Conservation (phyloP, 2,329 filamentous ascomycete species). For the Penicillium sp. region DNA sequence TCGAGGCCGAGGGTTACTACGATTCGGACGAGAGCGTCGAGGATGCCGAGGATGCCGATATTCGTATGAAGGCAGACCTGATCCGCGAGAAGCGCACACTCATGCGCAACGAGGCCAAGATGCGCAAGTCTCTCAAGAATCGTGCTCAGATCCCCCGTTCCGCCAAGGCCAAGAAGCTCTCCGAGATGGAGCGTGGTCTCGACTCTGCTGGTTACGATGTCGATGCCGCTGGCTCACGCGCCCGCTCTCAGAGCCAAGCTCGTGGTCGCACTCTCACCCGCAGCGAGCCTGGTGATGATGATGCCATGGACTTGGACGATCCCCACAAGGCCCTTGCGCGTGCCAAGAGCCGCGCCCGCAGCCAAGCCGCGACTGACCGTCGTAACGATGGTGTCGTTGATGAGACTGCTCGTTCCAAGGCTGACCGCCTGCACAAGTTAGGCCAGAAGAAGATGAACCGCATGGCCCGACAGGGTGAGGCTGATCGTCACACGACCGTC, state of each 20-base stretch:
- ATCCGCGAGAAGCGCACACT: slow-evolving; percentile 93
- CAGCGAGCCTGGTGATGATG: slow-evolving; percentile 65
- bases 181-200: slow-evolving; percentile 83
- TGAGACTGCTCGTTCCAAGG: slow-evolving; percentile 70
- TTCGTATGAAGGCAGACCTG: slow-evolving; percentile 86
- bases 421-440: slow-evolving; percentile 83
- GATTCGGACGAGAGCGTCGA: slow-evolving; percentile 81
- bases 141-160: slow-evolving; percentile 88
- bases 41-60: slow-evolving; percentile 85
- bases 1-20: slow-evolving; percentile 92
- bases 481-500: slow-evolving; percentile 83
- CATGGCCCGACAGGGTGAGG: slow-evolving; percentile 95
- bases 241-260: slow-evolving; percentile 60
- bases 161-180: slow-evolving; percentile 76
- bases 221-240: slow-evolving; percentile 71
- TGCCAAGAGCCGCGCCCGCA: slow-evolving; percentile 71
- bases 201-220: slow-evolving; percentile 86
- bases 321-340: slow-evolving; percentile 59
- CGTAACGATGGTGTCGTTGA: slow-evolving; percentile 63
- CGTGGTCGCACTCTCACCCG: slow-evolving; percentile 73
- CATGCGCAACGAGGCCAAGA: slow-evolving; percentile 90
- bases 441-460: slow-evolving; percentile 98
- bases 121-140: slow-evolving; percentile 98
- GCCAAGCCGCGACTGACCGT: slow-evolving; percentile 55
- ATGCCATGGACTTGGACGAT: slow-evolving; percentile 67